phyloP scores from a whole-genome alignment of 2,329 filamentous ascomycete species.

The Davidsoniella eucalypti region DNA sequence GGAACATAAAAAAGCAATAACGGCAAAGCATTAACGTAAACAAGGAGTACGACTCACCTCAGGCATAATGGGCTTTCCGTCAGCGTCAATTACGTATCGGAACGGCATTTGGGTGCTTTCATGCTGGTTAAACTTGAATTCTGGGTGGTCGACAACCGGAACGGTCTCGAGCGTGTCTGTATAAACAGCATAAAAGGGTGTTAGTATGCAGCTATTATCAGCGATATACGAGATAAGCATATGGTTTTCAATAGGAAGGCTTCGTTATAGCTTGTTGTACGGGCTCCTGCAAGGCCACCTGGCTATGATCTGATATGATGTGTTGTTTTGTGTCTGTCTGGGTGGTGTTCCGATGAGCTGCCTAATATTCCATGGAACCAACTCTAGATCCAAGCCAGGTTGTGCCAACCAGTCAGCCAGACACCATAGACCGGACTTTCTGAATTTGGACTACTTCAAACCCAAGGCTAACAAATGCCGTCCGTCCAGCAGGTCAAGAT shows the following conservation, averaged over 20 bases:
- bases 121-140: constrained; percentile 75
- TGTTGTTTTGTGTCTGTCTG: too few relatives aligned
- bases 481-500: too few relatives aligned
- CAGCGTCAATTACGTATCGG: constrained; percentile 65
- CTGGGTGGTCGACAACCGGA: constrained; percentile 71
- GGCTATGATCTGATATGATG: too few relatives aligned
- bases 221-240: neutral
- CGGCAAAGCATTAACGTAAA: neutral
- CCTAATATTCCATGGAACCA: too few relatives aligned
- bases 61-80: constrained; percentile 79
- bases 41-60: constrained; percentile 38
- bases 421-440: too few relatives aligned
- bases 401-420: too few relatives aligned
- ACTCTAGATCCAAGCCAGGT: too few relatives aligned
- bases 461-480: too few relatives aligned
- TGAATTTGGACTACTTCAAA: too few relatives aligned
- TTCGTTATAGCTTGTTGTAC: neutral
- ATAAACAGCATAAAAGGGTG: neutral
- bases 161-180: constrained; percentile 64
- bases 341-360: too few relatives aligned
- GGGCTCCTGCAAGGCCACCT: neutral
- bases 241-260: neutral
- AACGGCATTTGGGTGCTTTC: constrained; percentile 98
- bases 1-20: neutral
- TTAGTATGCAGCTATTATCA: neutral